Base-by-base conservation (phyloP, 2,329 filamentous ascomycete species). In the Hymenoscyphus albidus region DNA sequence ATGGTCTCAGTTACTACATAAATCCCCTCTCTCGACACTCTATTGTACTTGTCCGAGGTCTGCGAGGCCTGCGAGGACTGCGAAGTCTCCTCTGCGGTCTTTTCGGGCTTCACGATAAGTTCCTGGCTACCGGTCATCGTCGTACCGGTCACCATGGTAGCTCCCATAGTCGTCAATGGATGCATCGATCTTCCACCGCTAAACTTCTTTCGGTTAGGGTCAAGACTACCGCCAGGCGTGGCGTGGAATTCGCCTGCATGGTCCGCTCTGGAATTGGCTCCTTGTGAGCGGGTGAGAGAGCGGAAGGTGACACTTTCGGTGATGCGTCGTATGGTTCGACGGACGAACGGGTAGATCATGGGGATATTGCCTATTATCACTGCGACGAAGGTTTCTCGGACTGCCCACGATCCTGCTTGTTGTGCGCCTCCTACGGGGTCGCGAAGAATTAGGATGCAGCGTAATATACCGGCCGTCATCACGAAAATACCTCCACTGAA, bases 401-500 rank as follows among this genome's bases (percentile, higher is more conserved):
- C 64, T 48, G 77, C 77, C 78, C 78, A 80, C 5, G 75, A 76
- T 9, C 77, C 77, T 5, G 64, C 66, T 64, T 77, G 69, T 54
- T 78, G 71, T 13, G 77, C 76, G 16, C 77, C 77, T n/a, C 73
- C 76, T 32, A 74, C 61, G n/a, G 74, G 74, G 62, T 78, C 66
- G 38, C 74, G 64, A 14, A 84, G 64, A 61, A 85, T 84, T 5
- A 83, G 71, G 2, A 83, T 78, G 64, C 81, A 83, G 39, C 84
- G 82, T 7, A 86, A 74, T 61, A 85, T 80, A 1, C 81, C 83
- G 13, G 81, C 80, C 42, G 81, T 78, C 70, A 83, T 85, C 60
- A 85, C 80, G 68, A 86, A 85, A 13, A 81, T 70, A 5, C 82
- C 84, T 16, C 83, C 83, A 27, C 79, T 80, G 72, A 86, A 87